phyloP scores from a whole-genome alignment of 768 basidiomycete species.

The Pulveroboletus sp. region DNA sequence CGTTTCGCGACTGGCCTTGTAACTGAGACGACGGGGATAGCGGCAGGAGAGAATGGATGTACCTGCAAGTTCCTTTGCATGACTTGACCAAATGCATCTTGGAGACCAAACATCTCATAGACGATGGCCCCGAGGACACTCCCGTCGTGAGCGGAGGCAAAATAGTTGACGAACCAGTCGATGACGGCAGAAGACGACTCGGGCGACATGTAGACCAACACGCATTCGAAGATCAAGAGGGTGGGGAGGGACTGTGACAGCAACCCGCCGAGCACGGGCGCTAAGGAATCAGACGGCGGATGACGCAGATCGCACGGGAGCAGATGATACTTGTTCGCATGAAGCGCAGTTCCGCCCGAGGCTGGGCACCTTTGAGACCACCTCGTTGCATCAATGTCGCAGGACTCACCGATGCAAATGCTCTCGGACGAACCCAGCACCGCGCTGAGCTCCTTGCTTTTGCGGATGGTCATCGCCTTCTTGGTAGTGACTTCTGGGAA shows the following conservation, averaged over 20 bases:
- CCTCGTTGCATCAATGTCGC: background rate
- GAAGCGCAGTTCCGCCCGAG: conserved; percentile 36
- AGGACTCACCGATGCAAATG: conserved; percentile 14
- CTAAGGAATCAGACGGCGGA: conserved; percentile 48
- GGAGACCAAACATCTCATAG: conserved; percentile 87
- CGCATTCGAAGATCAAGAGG: conserved; percentile 88
- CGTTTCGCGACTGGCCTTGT: conserved; percentile 53
- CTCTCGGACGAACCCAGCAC: conserved; percentile 19
- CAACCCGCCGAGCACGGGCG: conserved; percentile 30
- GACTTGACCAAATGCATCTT: conserved; percentile 86
- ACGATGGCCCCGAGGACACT: conserved; percentile 53
- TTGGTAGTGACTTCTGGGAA: conserved; percentile 80
- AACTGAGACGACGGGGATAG: background rate
- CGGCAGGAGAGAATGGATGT: background rate
- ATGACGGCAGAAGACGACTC: conserved; percentile 55
- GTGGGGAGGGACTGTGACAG: conserved; percentile 68
- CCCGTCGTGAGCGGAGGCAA: conserved; percentile 21
- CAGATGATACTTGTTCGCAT: conserved; percentile 41
- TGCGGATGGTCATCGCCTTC: conserved; percentile 79
- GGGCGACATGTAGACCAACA: conserved; percentile 81
- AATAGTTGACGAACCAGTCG: conserved; percentile 66
- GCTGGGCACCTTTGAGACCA: conserved; percentile 8
- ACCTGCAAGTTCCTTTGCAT: conserved; percentile 89
- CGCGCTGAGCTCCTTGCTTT: conserved; percentile 42
- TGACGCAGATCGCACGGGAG: conserved; percentile 73